Percentiles rank a stretch among this genome's conserved stretches.
Evolutionary conservation across 2,329 filamentous ascomycete genomes (phyloP).

Genomic region (Emydomyces testavorans): DNA sequence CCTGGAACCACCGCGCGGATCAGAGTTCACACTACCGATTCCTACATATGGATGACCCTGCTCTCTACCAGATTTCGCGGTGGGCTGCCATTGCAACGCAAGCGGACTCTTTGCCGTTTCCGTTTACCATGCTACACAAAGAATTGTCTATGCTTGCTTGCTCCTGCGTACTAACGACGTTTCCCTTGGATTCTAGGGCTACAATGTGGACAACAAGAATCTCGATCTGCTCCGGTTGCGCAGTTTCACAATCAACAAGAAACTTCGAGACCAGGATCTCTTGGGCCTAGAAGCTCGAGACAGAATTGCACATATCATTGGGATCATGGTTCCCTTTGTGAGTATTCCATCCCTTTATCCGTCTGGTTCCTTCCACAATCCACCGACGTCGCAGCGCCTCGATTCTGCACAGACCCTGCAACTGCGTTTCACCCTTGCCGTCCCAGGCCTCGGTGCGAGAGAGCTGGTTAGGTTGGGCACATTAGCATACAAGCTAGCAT

Average conservation of each 20-base stretch:
- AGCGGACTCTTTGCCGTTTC: conserved; percentile 2
- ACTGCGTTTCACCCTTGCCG: background rate
- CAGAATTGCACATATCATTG: conserved; percentile 53
- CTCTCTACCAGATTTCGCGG: conserved; percentile 2
- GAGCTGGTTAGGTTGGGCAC: conserved; percentile 6
- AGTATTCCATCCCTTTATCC: conserved; percentile 32
- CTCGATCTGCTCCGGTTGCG: conserved; percentile 70
- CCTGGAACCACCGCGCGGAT: conserved; percentile 7
- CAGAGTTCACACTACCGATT: conserved; percentile 12
- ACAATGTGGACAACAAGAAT: conserved; percentile 60
- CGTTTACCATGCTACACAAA: background rate
- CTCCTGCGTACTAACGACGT: conserved; percentile 16
- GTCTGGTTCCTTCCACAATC: conserved; percentile 15
- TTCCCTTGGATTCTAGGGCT: conserved; percentile 49
- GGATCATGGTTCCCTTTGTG: conserved; percentile 66
- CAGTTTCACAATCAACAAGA: conserved; percentile 62
- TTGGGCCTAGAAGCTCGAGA: conserved; percentile 51
- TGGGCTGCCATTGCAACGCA: conserved; percentile 6
- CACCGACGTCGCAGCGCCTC: conserved; percentile 5
- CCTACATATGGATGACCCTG: background rate
- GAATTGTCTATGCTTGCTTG: background rate
- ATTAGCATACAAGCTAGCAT: no score
- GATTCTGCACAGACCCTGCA: conserved; percentile 7
- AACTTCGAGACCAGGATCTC: conserved; percentile 55
- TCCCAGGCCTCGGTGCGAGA: conserved; percentile 6